A percentile compares a stretch with the other conserved stretches of the same genome.
Conservation (phyloP, 768 basidiomycete species). For the Amanita polypyramis region DNA sequence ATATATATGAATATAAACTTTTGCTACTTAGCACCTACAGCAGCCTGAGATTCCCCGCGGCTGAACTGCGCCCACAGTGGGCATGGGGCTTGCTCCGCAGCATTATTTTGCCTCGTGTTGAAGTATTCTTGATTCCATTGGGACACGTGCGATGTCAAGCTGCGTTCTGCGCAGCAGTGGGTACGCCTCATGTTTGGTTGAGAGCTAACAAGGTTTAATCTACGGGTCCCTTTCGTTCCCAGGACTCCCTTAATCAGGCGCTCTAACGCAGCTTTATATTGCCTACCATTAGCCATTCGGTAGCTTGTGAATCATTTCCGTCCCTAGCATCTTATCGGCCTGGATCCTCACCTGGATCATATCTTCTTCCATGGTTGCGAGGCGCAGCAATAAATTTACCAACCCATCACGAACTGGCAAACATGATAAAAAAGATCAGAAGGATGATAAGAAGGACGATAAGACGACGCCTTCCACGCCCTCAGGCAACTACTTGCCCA, state of each 20-base stretch:
- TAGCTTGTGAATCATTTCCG: not conserved
- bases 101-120: not conserved
- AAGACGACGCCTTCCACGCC: not conserved
- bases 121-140: not conserved
- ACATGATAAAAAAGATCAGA: not conserved
- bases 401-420: not conserved
- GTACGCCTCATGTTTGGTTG: constrained; percentile 1
- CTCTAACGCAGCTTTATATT: not conserved
- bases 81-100: not conserved
- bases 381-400: not conserved
- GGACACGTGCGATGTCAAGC: not conserved
- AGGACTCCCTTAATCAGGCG: not conserved
- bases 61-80: not conserved
- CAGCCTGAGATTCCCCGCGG: no score
- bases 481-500: not conserved
- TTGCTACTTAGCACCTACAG: no score
- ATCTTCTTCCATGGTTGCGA: not conserved
- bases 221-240: constrained; percentile 1
- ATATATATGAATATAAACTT: not conserved
- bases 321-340: not conserved
- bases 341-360: constrained; percentile 3
- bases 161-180: constrained; percentile 2
- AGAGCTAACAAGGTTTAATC: not conserved
- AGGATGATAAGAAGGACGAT: not conserved
- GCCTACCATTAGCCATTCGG: not conserved